These are phyloP conservation scores for Fallopia convolvulus DNA, from an alignment of 148 eudicot genomes.

Conservation along the genomic window DNA sequence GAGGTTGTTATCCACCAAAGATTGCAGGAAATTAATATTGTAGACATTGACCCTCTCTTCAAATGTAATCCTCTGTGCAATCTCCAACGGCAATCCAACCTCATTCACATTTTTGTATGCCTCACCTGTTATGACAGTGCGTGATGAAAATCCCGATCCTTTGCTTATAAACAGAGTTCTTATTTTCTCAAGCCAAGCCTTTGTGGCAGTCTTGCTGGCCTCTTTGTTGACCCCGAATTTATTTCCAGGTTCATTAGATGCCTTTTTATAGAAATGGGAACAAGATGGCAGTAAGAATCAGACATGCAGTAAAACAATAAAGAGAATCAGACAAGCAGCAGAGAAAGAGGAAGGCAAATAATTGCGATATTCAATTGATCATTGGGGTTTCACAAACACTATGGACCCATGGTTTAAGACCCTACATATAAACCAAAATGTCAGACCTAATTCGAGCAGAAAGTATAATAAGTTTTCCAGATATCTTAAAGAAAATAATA, in stretches of 20 bases:
- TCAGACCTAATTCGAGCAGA: neutral
- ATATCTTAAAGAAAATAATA: neutral
- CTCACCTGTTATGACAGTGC: conserved; percentile 92
- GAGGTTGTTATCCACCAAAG: conserved; percentile 71
- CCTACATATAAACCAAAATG: neutral
- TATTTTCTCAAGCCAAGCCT: conserved; percentile 96
- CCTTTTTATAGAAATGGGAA: conserved; percentile 25
- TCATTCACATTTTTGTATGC: conserved; percentile 72
- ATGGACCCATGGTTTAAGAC: neutral
- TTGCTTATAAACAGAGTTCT: conserved; percentile 82
- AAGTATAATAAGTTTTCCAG: neutral
- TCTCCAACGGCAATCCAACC: conserved; percentile 82
- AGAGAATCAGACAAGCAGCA: neutral
- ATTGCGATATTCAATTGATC: neutral
- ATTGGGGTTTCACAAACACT: neutral
- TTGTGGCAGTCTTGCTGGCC: conserved; percentile 47
- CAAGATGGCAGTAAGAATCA: neutral
- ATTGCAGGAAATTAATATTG: conserved; percentile 61
- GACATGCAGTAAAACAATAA: too few species aligned
- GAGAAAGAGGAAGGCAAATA: neutral
- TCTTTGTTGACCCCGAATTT: conserved; percentile 59
- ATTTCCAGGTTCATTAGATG: conserved; percentile 65
- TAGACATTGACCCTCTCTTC: conserved; percentile 77
- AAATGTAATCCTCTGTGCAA: conserved; percentile 79
- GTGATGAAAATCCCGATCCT: conserved; percentile 93